Percentiles rank a stretch among this genome's conserved stretches.
These are phyloP conservation scores for Linnemannia schmuckeri DNA, from an alignment of 192 early-diverging fungal genomes.

Conservation along the genomic window DNA sequence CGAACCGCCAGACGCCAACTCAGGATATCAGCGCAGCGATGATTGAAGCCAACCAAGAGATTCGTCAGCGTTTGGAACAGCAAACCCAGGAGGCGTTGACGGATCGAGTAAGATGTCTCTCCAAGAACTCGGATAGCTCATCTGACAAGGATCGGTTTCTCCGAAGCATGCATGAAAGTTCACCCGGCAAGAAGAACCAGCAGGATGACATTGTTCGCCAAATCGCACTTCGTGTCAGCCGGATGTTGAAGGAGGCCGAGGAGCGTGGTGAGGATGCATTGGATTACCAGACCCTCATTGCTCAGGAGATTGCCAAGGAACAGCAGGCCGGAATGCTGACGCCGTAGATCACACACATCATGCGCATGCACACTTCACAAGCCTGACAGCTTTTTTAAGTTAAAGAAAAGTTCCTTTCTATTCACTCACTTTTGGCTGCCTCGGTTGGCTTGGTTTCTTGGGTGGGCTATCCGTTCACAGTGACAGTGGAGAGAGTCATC, in stretches of 20 bases:
- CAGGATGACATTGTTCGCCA: conserved; percentile 30
- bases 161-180: conserved; percentile 14
- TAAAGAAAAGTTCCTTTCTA: neutral
- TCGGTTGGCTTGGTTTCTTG: neutral
- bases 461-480: neutral
- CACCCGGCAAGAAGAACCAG: neutral
- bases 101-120: conserved; percentile 46
- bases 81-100: conserved; percentile 49
- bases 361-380: neutral
- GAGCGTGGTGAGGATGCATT: conserved; percentile 22
- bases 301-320: conserved; percentile 40
- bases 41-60: conserved; percentile 49
- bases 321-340: conserved; percentile 18
- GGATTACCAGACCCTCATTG: conserved; percentile 35
- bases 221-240: conserved; percentile 51
- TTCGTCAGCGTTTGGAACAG: conserved; percentile 48
- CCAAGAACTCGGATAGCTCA: conserved; percentile 22
- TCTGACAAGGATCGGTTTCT: conserved; percentile 51
- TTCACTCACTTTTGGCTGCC: neutral
- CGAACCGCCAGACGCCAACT: conserved; percentile 19
- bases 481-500: neutral
- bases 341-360: neutral
- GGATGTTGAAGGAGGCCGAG: conserved; percentile 29
- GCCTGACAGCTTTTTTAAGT: neutral
- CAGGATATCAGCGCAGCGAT: conserved; percentile 50